Evolutionary conservation across 108 stramenopile species (phyloP), one percentile per base, ranked within the genome.

Genomic region (Bacterosira constricta): DNA sequence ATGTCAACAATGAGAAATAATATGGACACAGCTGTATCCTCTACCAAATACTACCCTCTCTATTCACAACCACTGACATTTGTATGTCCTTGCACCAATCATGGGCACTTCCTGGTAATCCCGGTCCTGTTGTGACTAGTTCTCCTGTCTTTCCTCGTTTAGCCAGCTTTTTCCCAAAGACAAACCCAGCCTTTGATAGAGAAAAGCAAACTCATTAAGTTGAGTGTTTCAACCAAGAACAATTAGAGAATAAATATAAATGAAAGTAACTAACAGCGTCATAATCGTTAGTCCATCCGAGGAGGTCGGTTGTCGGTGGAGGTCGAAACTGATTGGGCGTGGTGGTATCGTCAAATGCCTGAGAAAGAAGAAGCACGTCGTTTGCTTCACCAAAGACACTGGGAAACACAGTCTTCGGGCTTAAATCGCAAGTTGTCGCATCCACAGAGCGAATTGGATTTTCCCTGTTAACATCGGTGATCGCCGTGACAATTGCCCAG

Each of bases 51-150:
- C n/a, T n/a, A n/a, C n/a, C n/a, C n/a, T 41, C 35, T 63, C 71
- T 71, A 27, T 80, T 80, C 31, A 80, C 79, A 38, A 80, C 66
- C 41, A 80, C 38, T 6, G 71, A 72, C 13, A 80, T 18, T 39
- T 72, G 49, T 0, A 59, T 71, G 62, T 80, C 79, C 50, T 80
- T 80, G 35, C 79, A 80, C n/a, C n/a, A n/a, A n/a, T n/a, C n/a
- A n/a, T n/a, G n/a, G n/a, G n/a, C n/a, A n/a, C n/a, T n/a, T 5
- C 61, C 60, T 6, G 79, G 61, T 1, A 71, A 71, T 10, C 79
- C 79, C 0, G 1, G 42, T 0, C 79, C 79, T 44, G 49, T 32
- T 8, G 79, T 73, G 0, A 73, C 34, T 0, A 63, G 52, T 20
- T 53, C 17, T 35, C 66, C 79, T 18, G 70, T 73, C 49, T 63